Base-by-base conservation (phyloP, 179 eudicot genomes). In the Corrigiola litoralis region DNA sequence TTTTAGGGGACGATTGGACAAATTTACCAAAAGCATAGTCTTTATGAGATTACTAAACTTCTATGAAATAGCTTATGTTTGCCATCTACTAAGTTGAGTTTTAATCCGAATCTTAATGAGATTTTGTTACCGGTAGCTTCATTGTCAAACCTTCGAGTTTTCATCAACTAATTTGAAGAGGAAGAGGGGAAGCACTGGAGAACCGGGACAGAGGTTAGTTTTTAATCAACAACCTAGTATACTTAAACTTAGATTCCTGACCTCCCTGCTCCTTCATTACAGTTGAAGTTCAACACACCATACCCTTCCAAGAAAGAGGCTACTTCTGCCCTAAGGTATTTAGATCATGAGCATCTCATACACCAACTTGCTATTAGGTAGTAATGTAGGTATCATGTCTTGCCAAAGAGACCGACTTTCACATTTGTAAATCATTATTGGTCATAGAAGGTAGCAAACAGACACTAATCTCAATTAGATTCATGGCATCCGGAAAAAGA, bases 381-480 rank as follows among this genome's bases (percentile, higher is more conserved):
- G 48, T 9, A n/a, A n/a, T n/a, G n/a, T n/a, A n/a, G n/a, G n/a
- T n/a, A 40, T 57, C 24, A 58, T 50, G 16, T 48, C 12, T 47
- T 33, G 10, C 40, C 18, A 28, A 14, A 32, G 18, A 17, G 38
- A 66, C 18, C 12, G 13, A 65, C n/a, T 28, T 65, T 21, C 63
- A 33, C 34, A 33, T 20, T 25, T 44, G 34, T 58, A n/a, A 37
- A 8, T 24, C 53, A 67, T 17, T 23, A 42, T 47, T 67, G 40
- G 29, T 50, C 32, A 34, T n/a, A 18, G 50, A 41, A 46, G 31
- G 49, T 47, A 46, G 65, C 48, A 59, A 38, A 23, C 61, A 33
- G 63, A 32, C 71, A 67, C 63, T 56, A 44, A 17, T 53, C 55
- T 66, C 72, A 59, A 29, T 41, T 24, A 16, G 41, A 59, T 27